Percentiles rank a stretch among this genome's conserved stretches.
Evolutionary conservation across 495 filamentous ascomycete species (phyloP).

Genomic region (Aspergillus asperescens): DNA sequence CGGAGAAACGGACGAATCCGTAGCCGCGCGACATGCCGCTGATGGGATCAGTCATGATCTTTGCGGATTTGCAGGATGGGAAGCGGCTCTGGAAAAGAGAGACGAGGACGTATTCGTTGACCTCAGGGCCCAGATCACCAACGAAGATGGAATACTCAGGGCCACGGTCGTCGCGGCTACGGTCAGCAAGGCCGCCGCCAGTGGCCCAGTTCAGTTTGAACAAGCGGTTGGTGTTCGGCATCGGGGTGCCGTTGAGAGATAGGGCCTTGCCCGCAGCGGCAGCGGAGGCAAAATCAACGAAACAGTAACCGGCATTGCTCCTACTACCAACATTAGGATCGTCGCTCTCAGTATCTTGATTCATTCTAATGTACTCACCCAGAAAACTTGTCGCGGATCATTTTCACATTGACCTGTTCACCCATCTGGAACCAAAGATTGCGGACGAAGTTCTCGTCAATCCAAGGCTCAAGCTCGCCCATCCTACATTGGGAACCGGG

Average conservation of each 20-base stretch:
- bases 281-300: constrained; percentile 84
- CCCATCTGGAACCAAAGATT: constrained; percentile 86
- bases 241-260: constrained; percentile 78
- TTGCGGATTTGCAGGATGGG: constrained; percentile 96
- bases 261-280: constrained; percentile 89
- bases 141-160: constrained; percentile 98
- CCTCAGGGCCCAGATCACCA: constrained; percentile 94
- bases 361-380: constrained; percentile 60
- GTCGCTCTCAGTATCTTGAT: constrained; percentile 10
- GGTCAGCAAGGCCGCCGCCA: constrained; percentile 89
- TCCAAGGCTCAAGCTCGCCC: constrained; percentile 98
- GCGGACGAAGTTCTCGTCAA: constrained; percentile 97
- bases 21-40: constrained; percentile 97
- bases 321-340: constrained; percentile 51
- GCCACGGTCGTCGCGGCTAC: constrained; percentile 89
- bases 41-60: constrained; percentile 99
- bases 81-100: constrained; percentile 95
- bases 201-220: constrained; percentile 99
- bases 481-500: constrained; percentile 60
- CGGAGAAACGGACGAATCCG: constrained; percentile 94
- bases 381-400: constrained; percentile 99
- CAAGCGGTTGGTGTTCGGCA: constrained; percentile 88
- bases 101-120: constrained; percentile 97
- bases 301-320: constrained; percentile 98
- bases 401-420: constrained; percentile 96